Evolutionary conservation across 208 protist species (phyloP).

Genomic region (Trypanosoma mega): DNA sequence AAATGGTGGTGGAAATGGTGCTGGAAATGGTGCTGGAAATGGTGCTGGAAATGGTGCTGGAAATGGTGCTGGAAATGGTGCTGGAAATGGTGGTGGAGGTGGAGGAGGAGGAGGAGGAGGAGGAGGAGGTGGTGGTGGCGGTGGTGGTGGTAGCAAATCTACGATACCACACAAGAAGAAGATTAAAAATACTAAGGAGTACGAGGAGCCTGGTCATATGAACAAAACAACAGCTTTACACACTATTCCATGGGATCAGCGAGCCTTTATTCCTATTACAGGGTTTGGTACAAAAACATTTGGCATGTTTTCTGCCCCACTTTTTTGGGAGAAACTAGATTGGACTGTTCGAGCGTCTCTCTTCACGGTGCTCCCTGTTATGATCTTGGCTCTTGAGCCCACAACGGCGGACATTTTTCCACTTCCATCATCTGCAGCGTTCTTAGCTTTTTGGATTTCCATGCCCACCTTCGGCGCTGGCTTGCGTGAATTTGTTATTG

Average conservation of each 20-base stretch:
- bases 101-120: constrained; percentile 18
- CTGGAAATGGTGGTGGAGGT: constrained; percentile 30
- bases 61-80: constrained; percentile 16
- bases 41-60: constrained; percentile 17
- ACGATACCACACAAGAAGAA: constrained; percentile 14
- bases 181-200: constrained; percentile 63
- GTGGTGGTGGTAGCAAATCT: constrained; percentile 19
- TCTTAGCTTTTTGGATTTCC: constrained; percentile 89
- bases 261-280: constrained; percentile 65
- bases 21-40: constrained; percentile 21
- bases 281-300: constrained; percentile 86
- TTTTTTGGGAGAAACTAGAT: constrained; percentile 91
- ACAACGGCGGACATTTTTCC: constrained; percentile 62
- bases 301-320: constrained; percentile 69
- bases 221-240: constrained; percentile 76
- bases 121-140: constrained; percentile 28
- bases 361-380: constrained; percentile 85
- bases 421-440: constrained; percentile 73
- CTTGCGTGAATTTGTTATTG: constrained; percentile 71
- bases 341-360: constrained; percentile 81
- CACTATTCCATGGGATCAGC: constrained; percentile 89
- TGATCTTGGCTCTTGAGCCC: constrained; percentile 85
- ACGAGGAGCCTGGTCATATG: constrained; percentile 41
- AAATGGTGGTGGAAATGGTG: constrained; percentile 18
- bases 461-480: constrained; percentile 87